A percentile compares a stretch with the other conserved stretches of the same genome.
These are phyloP conservation scores for Trametes meyenii DNA, from an alignment of 768 basidiomycete genomes.

Conservation along the genomic window DNA sequence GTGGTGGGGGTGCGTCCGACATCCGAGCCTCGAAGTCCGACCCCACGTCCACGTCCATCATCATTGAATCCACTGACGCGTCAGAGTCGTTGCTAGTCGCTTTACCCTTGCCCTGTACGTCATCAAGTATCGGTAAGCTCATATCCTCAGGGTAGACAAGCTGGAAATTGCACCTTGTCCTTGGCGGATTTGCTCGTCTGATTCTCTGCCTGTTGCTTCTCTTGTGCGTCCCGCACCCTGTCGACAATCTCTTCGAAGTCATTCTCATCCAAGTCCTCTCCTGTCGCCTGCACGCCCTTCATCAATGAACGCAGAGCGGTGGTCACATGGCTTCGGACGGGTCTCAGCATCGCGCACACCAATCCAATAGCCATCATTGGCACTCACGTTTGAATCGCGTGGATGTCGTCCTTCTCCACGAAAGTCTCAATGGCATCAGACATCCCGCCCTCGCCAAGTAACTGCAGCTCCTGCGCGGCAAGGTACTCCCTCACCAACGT, in stretches of 20 bases:
- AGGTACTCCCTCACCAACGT: conserved; percentile 92
- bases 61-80: conserved; percentile 68
- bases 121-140: neutral
- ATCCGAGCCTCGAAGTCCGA: conserved; percentile 59
- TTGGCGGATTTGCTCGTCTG: conserved; percentile 40
- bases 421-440: conserved; percentile 92
- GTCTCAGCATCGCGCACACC: neutral
- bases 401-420: conserved; percentile 96
- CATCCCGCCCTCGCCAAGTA: conserved; percentile 89
- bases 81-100: conserved; percentile 58
- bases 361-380: neutral
- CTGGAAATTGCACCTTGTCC: conserved; percentile 43
- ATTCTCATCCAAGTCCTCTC: conserved; percentile 69
- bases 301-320: conserved; percentile 61
- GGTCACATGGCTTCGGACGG: conserved; percentile 60
- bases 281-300: conserved; percentile 67
- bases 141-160: neutral
- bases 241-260: conserved; percentile 74
- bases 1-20: conserved; percentile 49
- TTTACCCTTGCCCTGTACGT: conserved; percentile 37
- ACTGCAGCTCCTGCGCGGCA: conserved; percentile 88
- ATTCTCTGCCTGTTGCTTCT: conserved; percentile 61
- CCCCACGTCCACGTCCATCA: conserved; percentile 69
- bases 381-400: conserved; percentile 85
- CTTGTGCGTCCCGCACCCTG: conserved; percentile 71